A percentile compares a stretch with the other conserved stretches of the same genome.
phyloP scores from a whole-genome alignment of 768 basidiomycete genomes.

The Calvatia gigantea region DNA sequence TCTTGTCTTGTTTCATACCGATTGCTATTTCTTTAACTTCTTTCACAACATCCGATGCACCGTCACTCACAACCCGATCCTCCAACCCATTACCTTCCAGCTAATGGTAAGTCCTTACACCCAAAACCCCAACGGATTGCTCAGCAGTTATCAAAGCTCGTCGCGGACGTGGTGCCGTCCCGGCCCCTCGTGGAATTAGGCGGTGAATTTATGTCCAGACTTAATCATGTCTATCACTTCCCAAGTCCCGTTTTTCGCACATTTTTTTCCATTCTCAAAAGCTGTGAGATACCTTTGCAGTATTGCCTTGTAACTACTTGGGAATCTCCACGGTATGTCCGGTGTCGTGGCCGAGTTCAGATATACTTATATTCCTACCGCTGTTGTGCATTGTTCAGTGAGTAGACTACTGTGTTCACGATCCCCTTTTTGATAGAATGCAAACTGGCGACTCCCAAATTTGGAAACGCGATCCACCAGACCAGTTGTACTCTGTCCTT shows the following conservation, averaged over 20 bases:
- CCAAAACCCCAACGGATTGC: background rate
- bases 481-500: too few species aligned
- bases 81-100: constrained; percentile 30
- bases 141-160: constrained; percentile 50
- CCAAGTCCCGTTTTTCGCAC: background rate
- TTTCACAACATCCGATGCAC: background rate
- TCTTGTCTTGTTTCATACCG: background rate
- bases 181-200: constrained; percentile 75
- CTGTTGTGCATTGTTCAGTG: background rate
- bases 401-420: constrained; percentile 3
- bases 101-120: constrained; percentile 58
- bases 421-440: background rate
- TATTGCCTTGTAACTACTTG: background rate
- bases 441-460: background rate
- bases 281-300: background rate
- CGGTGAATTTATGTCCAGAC: constrained; percentile 54
- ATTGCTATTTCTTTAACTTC: background rate
- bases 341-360: background rate
- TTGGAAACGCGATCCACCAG: background rate
- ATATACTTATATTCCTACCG: background rate
- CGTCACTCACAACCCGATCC: background rate
- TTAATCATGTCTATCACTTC: background rate
- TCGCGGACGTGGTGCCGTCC: constrained; percentile 78
- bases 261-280: background rate
- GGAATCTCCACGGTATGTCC: background rate